Conservation (phyloP, 352 stramenopile genomes). For the Phytopythium sindhum region DNA sequence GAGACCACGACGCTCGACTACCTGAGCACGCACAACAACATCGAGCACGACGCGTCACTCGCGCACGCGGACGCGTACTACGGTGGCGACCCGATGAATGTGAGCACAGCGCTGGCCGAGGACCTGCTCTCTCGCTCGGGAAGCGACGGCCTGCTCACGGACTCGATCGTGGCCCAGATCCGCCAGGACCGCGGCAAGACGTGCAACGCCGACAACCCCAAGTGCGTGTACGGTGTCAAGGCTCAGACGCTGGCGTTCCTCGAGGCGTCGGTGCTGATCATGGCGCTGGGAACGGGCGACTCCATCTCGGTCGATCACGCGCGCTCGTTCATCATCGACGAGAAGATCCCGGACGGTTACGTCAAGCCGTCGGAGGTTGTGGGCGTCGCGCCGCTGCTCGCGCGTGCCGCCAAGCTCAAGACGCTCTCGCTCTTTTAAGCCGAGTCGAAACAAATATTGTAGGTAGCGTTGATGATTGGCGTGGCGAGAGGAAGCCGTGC, state of each 20-base stretch:
- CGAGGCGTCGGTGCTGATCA: slow-evolving; percentile 21
- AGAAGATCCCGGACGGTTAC: slow-evolving; percentile 29
- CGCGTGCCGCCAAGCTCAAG: slow-evolving; percentile 20
- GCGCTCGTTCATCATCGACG: slow-evolving; percentile 27
- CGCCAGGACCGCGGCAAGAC: slow-evolving; percentile 21
- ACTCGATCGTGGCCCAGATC: slow-evolving; percentile 19
- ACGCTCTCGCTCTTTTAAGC: slow-evolving; percentile 18
- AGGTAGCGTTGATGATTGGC: background rate
- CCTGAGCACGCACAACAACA: slow-evolving; percentile 35
- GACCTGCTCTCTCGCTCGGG: slow-evolving; percentile 23
- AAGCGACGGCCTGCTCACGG: slow-evolving; percentile 17
- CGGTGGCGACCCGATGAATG: slow-evolving; percentile 25
- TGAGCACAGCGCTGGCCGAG: slow-evolving; percentile 20
- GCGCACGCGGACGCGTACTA: slow-evolving; percentile 31
- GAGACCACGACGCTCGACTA: slow-evolving; percentile 32
- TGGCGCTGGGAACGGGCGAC: slow-evolving; percentile 17
- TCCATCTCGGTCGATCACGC: slow-evolving; percentile 24
- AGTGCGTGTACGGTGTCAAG: slow-evolving; percentile 21
- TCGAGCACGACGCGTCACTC: slow-evolving; percentile 52
- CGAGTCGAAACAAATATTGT: background rate
- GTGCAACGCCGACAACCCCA: slow-evolving; percentile 26
- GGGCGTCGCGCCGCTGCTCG: slow-evolving; percentile 13
- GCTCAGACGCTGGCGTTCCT: slow-evolving; percentile 18
- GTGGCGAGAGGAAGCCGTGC: background rate
- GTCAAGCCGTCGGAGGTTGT: slow-evolving; percentile 10